Percentiles rank a stretch among this genome's conserved stretches.
Conservation (phyloP, 73 alveolate genomes). For the Tetrahymena borealis region DNA sequence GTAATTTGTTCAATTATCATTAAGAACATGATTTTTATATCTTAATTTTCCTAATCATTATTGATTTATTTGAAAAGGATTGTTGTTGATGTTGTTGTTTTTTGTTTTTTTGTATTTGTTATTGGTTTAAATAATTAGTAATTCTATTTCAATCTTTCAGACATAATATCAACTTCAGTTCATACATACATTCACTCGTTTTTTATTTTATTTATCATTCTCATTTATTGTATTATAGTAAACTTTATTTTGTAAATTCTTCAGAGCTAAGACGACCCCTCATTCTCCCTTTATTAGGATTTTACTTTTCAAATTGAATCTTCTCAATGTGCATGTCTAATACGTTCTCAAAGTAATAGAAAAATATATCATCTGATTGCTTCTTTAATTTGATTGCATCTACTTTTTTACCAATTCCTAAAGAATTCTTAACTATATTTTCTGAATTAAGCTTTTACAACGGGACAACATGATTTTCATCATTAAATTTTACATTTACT, state of each 20-base stretch:
- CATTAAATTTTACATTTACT: neutral
- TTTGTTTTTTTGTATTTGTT: too few relatives aligned
- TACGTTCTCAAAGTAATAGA: neutral
- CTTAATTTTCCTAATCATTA: too few relatives aligned
- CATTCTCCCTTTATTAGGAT: neutral
- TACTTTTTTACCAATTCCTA: neutral
- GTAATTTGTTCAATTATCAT: too few relatives aligned
- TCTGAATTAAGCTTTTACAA: neutral
- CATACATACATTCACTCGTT: too few relatives aligned
- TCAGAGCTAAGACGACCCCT: neutral
- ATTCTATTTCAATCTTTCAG: too few relatives aligned
- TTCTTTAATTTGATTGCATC: neutral
- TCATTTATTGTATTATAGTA: neutral
- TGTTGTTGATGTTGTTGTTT: too few relatives aligned
- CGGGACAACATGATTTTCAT: neutral
- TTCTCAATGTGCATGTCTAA: neutral
- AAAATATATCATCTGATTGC: neutral
- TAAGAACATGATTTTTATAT: too few relatives aligned
- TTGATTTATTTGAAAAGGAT: too few relatives aligned
- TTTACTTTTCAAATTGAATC: neutral
- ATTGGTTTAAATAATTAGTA: too few relatives aligned
- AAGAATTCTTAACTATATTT: neutral
- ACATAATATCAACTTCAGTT: too few relatives aligned
- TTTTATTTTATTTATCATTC: too few relatives aligned
- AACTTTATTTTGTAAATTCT: neutral